phyloP scores from a whole-genome alignment of 805 yeast genomes.

The Lachancea nothofagi region DNA sequence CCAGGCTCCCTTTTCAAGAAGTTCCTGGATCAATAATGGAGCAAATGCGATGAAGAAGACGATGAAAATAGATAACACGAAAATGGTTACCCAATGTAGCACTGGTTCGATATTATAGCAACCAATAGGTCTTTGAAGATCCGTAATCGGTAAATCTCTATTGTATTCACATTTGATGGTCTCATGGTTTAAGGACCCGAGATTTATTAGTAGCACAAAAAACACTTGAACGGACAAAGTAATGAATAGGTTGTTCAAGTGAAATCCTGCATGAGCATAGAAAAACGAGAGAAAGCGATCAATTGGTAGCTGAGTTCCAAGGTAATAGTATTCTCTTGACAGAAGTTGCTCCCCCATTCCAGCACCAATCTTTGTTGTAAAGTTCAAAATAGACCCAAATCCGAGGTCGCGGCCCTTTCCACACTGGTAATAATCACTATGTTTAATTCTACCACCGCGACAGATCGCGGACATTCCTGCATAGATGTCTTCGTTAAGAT shows the following conservation, averaged over 20 bases:
- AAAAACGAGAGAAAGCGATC: conserved; percentile 89
- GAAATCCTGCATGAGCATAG: conserved; percentile 97
- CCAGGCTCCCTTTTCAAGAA: conserved; percentile 78
- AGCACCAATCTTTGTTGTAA: conserved; percentile 93
- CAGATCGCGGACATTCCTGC: conserved; percentile 90
- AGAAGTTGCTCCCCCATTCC: conserved; percentile 98
- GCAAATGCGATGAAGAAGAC: conserved; percentile 89
- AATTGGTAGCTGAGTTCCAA: conserved; percentile 84
- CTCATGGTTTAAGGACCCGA: conserved; percentile 75
- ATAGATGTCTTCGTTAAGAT: conserved; percentile 89
- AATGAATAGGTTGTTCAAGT: conserved; percentile 82
- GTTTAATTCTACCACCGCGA: conserved; percentile 91
- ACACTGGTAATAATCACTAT: conserved; percentile 93
- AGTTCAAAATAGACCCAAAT: conserved; percentile 84
- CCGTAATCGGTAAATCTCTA: conserved; percentile 64
- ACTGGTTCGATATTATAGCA: conserved; percentile 84
- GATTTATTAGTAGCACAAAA: conserved; percentile 69
- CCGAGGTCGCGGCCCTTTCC: conserved; percentile 97
- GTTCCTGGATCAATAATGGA: conserved; percentile 81
- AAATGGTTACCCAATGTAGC: conserved; percentile 83
- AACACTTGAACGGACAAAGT: conserved; percentile 82
- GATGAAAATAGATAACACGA: conserved; percentile 83
- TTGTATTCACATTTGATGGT: conserved; percentile 63
- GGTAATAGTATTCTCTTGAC: conserved; percentile 84
- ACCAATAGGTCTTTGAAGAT: conserved; percentile 68